Evolutionary conservation across 176 grass and related monocot species (phyloP).

Genomic region (Cocos nucifera): DNA sequence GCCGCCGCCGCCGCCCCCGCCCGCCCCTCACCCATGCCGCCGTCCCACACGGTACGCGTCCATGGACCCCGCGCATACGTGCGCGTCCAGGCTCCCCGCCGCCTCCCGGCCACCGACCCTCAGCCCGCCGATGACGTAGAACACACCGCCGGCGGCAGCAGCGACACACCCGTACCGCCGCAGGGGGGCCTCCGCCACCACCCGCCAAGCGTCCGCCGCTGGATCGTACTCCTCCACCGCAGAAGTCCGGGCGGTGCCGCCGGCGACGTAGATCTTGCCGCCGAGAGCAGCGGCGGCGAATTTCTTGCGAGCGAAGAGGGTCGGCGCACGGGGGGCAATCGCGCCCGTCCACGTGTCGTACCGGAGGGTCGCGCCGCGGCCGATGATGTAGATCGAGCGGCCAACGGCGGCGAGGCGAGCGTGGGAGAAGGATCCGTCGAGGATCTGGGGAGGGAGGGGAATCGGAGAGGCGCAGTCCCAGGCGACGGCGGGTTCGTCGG

Average conservation of each 20-base stretch:
- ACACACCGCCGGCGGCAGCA: conserved; percentile 40
- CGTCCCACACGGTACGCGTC: conserved; percentile 60
- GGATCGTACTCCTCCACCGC: conserved; percentile 93
- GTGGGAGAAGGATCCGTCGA: conserved; percentile 35
- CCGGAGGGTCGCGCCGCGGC: conserved; percentile 40
- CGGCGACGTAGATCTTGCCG: conserved; percentile 61
- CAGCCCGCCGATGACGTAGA: conserved; percentile 74
- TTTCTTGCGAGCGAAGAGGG: conserved; percentile 57
- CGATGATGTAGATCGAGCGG: conserved; percentile 47
- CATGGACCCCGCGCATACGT: conserved; percentile 58
- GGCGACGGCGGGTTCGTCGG: conserved; percentile 5
- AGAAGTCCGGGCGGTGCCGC: conserved; percentile 46
- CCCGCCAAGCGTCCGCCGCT: conserved; percentile 42
- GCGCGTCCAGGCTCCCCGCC: conserved; percentile 33
- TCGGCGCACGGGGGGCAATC: conserved; percentile 33
- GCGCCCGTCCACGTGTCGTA: conserved; percentile 59
- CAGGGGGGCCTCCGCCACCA: conserved; percentile 45
- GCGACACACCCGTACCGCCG: conserved; percentile 72
- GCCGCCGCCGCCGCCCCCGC: conserved; percentile 1
- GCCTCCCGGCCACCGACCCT: conserved; percentile 23
- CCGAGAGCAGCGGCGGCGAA: conserved; percentile 50
- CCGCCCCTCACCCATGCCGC: conserved; percentile 41
- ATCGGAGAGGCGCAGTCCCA: conserved; percentile 20
- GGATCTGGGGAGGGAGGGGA: conserved; percentile 8
- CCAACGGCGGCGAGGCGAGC: conserved; percentile 46